Base-by-base conservation (phyloP, 441 rosid genomes). In the Euphorbia corollata region DNA sequence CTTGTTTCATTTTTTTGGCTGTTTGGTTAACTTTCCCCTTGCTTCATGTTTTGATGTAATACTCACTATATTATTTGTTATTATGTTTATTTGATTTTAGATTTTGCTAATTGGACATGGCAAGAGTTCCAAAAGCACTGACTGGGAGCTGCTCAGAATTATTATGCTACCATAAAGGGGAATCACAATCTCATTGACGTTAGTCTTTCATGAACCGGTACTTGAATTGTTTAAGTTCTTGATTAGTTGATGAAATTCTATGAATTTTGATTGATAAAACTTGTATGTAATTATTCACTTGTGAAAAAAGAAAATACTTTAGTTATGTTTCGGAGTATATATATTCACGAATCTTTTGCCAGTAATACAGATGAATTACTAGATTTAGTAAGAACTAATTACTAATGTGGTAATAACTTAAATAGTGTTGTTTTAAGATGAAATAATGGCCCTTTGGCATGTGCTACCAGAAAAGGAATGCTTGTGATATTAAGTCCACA, bases 81-180 rank as follows among this genome's bases (percentile, higher is more conserved):
- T 41, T 66, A 39, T 12, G 23, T 36, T 68, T 53, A 20, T 18
- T 32, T 70, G 58, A 15, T 71, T 13, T 0, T 81, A 93, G 99
- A 86, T 8, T 93, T 84, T 81, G 87, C 96, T 80, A 97, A 93
- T 73, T 82, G 79, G 96, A 86, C 84, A 43, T 91, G 96, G 99
- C 81, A 86, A 79, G 99, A 91, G 82, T 93, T 93, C 80, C 79
- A 81, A 70, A 86, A 71, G 79, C 86, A 78, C 64, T 86, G 83
- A 79, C 72, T 91, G 78, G 99, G 97, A 72, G 95, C 93, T 77
- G 88, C 99, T 48, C 99, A 91, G 59, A 91, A 87, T 80, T 94
- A 96, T 83, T 89, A 97, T 58, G 99, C 99, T 48, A 94, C 99
- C n/a, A 22, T 55, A 39, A 84, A 79, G 72, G 96, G 97, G 64